Evolutionary conservation across 2,329 filamentous ascomycete genomes (phyloP).

Genomic region (Cladosporium sp.): DNA sequence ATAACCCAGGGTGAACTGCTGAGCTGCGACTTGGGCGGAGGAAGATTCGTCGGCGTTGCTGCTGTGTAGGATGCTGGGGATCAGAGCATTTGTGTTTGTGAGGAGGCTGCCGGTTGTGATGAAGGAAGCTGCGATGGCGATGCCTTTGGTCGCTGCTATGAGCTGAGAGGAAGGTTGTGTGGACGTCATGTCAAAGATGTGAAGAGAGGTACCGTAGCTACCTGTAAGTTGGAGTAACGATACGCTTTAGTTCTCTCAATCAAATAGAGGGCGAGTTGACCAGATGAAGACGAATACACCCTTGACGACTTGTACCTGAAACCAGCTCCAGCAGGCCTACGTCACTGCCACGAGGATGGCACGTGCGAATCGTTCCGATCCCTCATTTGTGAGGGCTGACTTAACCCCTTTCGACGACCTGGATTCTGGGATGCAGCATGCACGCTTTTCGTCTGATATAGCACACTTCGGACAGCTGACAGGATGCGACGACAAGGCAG

Average conservation of each 20-base stretch:
- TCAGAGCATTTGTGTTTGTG: constrained; percentile 56
- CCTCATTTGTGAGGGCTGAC: neutral
- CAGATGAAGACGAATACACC: neutral
- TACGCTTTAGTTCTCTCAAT: neutral
- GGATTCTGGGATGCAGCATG: neutral
- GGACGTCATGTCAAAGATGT: neutral
- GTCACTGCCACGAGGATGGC: constrained; percentile 8
- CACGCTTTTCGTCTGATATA: neutral
- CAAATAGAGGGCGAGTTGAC: neutral
- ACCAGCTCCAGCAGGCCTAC: neutral
- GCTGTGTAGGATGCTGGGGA: constrained; percentile 22
- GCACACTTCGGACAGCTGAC: neutral
- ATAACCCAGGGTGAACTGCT: constrained; percentile 21
- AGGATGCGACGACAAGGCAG: neutral
- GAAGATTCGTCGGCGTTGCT: constrained; percentile 16
- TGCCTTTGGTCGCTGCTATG: constrained; percentile 21
- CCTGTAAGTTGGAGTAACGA: neutral
- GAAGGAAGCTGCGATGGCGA: constrained; percentile 56
- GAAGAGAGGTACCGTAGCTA: neutral
- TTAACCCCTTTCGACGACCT: neutral
- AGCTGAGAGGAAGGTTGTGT: constrained; percentile 8
- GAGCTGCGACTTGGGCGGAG: constrained; percentile 20
- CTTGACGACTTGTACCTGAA: constrained; percentile 8
- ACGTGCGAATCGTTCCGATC: neutral
- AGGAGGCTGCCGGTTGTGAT: constrained; percentile 62